A percentile compares a stretch with the other conserved stretches of the same genome.
Evolutionary conservation across 257 asterid species (phyloP).

Genomic region (Voacanga thouarsii): DNA sequence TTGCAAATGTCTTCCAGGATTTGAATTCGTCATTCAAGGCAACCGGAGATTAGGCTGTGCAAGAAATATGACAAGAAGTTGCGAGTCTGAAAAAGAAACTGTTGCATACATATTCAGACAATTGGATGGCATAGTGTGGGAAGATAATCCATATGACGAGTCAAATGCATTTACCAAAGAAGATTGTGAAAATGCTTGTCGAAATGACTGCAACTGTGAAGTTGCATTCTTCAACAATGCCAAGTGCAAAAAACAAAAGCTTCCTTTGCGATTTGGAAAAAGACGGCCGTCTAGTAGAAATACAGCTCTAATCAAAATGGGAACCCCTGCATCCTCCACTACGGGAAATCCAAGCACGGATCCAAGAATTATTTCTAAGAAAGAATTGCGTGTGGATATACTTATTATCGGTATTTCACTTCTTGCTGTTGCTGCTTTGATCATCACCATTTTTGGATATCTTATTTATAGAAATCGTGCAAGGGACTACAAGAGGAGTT

Average conservation of each 20-base stretch:
- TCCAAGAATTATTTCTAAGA: background rate
- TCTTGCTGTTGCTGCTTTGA: slow-evolving; percentile 17
- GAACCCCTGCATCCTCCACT: background rate
- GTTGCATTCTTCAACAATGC: slow-evolving; percentile 29
- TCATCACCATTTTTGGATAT: slow-evolving; percentile 21
- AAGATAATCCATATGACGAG: slow-evolving; percentile 18
- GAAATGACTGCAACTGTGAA: slow-evolving; percentile 50
- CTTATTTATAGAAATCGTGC: slow-evolving; percentile 6
- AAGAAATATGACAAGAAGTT: too few species aligned
- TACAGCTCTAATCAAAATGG: slow-evolving; percentile 31
- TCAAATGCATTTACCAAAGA: slow-evolving; percentile 8
- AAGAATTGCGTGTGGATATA: slow-evolving; percentile 16
- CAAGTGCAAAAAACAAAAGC: slow-evolving; percentile 39
- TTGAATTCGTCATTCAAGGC: too few species aligned
- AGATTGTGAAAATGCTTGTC: slow-evolving; percentile 36
- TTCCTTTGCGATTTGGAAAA: slow-evolving; percentile 45
- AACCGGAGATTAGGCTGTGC: too few species aligned
- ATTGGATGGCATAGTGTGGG: slow-evolving; percentile 28
- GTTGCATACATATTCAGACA: too few species aligned
- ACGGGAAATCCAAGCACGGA: background rate
- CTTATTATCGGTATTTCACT: slow-evolving; percentile 26
- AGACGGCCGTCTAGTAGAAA: slow-evolving; percentile 20
- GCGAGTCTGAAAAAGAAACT: too few species aligned
- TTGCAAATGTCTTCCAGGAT: too few species aligned
- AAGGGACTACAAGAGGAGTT: slow-evolving; percentile 19